Conservation (phyloP, 1,139 yeast species). For the Ashbya aceris region DNA sequence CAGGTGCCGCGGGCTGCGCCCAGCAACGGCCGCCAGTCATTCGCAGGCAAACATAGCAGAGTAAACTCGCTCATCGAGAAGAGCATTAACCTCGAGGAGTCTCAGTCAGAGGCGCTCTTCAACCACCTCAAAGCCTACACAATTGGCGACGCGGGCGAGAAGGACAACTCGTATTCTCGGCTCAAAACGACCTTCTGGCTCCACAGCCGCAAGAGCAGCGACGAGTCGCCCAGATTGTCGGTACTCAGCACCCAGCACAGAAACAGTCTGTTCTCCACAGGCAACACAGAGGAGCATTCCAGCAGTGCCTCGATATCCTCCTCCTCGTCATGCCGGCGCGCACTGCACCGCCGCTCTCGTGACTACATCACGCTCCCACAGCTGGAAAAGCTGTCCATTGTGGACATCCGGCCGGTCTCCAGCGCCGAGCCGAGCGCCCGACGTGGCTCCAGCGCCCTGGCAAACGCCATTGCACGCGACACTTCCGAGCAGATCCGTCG, state of each 20-base stretch:
- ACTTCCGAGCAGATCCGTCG: constrained; percentile 24
- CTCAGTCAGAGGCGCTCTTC: constrained; percentile 9
- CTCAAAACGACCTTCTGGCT: background rate
- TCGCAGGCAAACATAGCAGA: background rate
- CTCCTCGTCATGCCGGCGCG: background rate
- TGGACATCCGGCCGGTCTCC: background rate
- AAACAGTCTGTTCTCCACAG: constrained; percentile 1
- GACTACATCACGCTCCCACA: constrained; percentile 1
- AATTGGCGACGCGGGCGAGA: background rate
- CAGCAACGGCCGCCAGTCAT: background rate
- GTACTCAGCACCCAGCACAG: background rate
- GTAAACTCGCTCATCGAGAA: background rate
- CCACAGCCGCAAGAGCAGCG: constrained; percentile 3
- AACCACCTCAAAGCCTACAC: constrained; percentile 7
- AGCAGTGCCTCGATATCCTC: background rate
- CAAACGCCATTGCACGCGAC: constrained; percentile 9
- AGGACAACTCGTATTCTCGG: background rate
- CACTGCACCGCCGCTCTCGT: background rate
- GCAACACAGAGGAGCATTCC: background rate
- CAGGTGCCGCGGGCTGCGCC: background rate
- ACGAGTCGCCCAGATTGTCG: constrained; percentile 2
- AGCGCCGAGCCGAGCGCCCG: background rate
- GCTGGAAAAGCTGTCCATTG: background rate
- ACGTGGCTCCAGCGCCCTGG: background rate
- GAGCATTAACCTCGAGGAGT: constrained; percentile 8